These are phyloP conservation scores for Tetrastigma voinierianum DNA, from an alignment of 164 flowering plant species.

Conservation along the genomic window DNA sequence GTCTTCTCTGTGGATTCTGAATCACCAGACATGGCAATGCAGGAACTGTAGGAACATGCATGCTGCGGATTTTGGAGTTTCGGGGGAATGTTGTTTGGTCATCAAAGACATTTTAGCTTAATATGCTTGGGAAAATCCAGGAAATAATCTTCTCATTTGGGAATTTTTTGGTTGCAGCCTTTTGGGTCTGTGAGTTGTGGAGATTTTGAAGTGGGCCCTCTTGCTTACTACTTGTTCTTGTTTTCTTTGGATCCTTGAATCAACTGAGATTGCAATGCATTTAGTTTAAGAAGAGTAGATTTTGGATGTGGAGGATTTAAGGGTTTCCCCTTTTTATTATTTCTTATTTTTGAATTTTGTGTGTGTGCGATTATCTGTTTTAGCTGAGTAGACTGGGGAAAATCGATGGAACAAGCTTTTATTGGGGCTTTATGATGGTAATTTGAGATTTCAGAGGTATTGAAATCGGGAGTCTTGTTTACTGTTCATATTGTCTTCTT, in stretches of 20 bases:
- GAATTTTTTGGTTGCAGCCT: neutral
- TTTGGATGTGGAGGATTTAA: conserved; percentile 3
- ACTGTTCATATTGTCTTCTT: too few species aligned
- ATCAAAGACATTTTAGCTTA: neutral
- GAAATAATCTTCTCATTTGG: neutral
- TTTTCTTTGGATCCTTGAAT: neutral
- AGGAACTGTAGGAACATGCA: neutral
- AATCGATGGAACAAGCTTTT: too few species aligned
- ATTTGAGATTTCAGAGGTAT: too few species aligned
- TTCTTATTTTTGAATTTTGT: too few species aligned
- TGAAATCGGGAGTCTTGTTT: too few species aligned
- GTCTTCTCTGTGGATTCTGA: neutral
- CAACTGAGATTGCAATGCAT: neutral
- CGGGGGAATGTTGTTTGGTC: neutral
- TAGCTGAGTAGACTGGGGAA: too few species aligned
- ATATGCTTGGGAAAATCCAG: neutral
- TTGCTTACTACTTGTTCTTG: neutral
- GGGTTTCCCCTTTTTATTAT: neutral
- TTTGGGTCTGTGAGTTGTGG: neutral
- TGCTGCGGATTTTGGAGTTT: neutral
- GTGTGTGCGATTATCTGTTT: neutral
- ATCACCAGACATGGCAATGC: neutral
- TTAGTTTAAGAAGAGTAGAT: neutral
- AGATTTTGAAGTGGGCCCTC: neutral
- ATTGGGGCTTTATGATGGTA: too few species aligned